Percentiles rank a stretch among this genome's conserved stretches.
phyloP scores from a whole-genome alignment of 768 basidiomycete species.

The Plicaturopsis crispa region DNA sequence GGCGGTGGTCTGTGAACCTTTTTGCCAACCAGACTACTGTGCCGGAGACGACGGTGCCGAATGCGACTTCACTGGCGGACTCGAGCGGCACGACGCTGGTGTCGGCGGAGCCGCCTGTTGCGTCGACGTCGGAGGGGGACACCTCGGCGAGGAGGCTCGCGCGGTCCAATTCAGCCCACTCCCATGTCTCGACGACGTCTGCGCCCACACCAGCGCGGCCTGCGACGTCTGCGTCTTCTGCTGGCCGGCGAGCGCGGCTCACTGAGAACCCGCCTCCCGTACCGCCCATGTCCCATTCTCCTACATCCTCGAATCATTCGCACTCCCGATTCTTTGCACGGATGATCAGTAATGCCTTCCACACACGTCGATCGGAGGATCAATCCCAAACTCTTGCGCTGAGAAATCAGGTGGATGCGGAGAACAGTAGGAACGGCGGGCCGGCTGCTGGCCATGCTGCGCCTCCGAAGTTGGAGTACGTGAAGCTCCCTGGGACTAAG shows the following conservation, averaged over 20 bases:
- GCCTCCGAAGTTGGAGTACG: constrained; percentile 83
- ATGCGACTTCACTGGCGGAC: background rate
- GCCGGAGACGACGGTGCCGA: background rate
- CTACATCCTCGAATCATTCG: constrained; percentile 25
- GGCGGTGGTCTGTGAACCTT: constrained; percentile 42
- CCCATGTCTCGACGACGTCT: constrained; percentile 10
- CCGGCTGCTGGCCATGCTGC: constrained; percentile 43
- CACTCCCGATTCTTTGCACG: constrained; percentile 67
- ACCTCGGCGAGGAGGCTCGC: constrained; percentile 12
- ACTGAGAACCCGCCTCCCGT: constrained; percentile 13
- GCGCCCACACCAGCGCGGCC: constrained; percentile 2
- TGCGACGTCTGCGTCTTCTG: constrained; percentile 24
- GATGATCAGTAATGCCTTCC: constrained; percentile 59
- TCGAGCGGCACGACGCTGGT: background rate
- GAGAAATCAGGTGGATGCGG: constrained; percentile 29
- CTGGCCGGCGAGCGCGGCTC: constrained; percentile 15
- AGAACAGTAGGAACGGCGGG: constrained; percentile 26
- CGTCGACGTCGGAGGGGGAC: no score
- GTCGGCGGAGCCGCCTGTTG: no score
- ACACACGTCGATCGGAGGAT: constrained; percentile 53
- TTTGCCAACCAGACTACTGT: background rate
- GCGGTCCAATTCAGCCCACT: constrained; percentile 19
- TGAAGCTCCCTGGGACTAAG: constrained; percentile 89
- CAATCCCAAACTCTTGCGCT: constrained; percentile 26
- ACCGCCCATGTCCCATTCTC: constrained; percentile 17